Base-by-base conservation (phyloP, 768 basidiomycete genomes). In the Myochromella boudieri region DNA sequence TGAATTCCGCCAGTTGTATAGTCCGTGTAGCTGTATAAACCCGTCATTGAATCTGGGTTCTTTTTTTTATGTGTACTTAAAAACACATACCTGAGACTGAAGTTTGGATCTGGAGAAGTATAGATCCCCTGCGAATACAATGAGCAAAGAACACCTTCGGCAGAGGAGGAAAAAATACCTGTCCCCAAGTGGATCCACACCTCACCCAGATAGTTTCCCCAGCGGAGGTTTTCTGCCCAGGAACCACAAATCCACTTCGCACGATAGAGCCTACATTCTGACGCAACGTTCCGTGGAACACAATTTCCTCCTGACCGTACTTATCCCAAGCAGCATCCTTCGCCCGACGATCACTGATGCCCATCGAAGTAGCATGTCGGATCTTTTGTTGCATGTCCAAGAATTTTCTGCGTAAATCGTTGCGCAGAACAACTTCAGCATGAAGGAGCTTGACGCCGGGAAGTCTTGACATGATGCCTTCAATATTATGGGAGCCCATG, bases 151-250 rank as follows among this genome's bases (percentile, higher is more conserved):
- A 27, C 4, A 28, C 29, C 14, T 4, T n/a, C n/a, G n/a, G n/a
- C n/a, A n/a, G n/a, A n/a, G n/a, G n/a, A n/a, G n/a, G n/a, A n/a
- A n/a, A n/a, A n/a, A n/a, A 27, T 25, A 40, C 48, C 42, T 28
- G 41, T 17, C 50, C 50, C 50, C 50, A 51, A 21, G 50, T 51
- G 10, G 44, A 36, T 1, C 50, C 50, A 29, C 50, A 46, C 14
- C 50, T 39, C 26, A 51, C 34, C 3, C 5, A 34, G 3, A 51
- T 41, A 8, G 4, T 8, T 32, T 41, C 34, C 4, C 50, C 50
- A 12, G 34, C 25, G 11, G n/a, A 27, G 7, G 50, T 46, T 27
- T 43, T 46, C 21, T 38, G 17, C 3, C 50, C 50, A n/a, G 44
- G 50, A 1, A 51, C 50, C 24, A 51, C 26, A 32, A 51, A 51